phyloP scores from a whole-genome alignment of 2,329 filamentous ascomycete species.

The Arthroderma sp. region DNA sequence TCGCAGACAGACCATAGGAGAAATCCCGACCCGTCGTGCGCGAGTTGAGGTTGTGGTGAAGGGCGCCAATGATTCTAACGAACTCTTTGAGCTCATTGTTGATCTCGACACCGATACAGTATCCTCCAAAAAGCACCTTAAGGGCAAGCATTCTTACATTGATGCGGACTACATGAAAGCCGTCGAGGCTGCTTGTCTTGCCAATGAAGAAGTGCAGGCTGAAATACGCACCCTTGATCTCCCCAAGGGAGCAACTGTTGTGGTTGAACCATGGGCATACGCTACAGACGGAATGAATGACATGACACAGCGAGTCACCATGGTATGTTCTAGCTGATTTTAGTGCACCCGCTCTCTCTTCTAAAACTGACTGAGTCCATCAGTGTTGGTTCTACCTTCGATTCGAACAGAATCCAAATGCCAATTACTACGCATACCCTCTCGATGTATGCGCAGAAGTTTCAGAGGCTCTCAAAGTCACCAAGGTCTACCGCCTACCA shows the following conservation, averaged over 20 bases:
- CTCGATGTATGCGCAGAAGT: constrained; percentile 40
- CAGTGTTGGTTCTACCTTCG: constrained; percentile 30
- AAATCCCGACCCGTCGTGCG: constrained; percentile 13
- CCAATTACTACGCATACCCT: constrained; percentile 47
- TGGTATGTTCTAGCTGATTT: background rate
- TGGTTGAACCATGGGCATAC: constrained; percentile 45
- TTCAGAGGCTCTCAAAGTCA: constrained; percentile 28
- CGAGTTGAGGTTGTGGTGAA: constrained; percentile 32
- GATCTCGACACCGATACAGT: constrained; percentile 15
- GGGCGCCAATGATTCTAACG: constrained; percentile 5
- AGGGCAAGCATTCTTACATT: constrained; percentile 36
- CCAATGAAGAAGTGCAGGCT: constrained; percentile 29
- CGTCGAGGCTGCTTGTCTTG: constrained; percentile 36
- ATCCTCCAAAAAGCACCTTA: constrained; percentile 19
- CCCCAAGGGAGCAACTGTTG: constrained; percentile 32
- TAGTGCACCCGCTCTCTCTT: background rate
- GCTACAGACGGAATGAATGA: constrained; percentile 42
- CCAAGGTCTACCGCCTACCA: constrained; percentile 38
- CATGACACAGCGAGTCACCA: constrained; percentile 19
- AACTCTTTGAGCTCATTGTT: constrained; percentile 13
- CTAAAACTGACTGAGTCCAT: constrained; percentile 1
- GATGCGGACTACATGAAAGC: constrained; percentile 37
- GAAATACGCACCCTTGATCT: constrained; percentile 33
- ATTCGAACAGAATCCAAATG: constrained; percentile 31
- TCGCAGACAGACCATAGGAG: constrained; percentile 11